Conservation (phyloP, 2,329 filamentous ascomycete genomes). For the Alternaria sp. region DNA sequence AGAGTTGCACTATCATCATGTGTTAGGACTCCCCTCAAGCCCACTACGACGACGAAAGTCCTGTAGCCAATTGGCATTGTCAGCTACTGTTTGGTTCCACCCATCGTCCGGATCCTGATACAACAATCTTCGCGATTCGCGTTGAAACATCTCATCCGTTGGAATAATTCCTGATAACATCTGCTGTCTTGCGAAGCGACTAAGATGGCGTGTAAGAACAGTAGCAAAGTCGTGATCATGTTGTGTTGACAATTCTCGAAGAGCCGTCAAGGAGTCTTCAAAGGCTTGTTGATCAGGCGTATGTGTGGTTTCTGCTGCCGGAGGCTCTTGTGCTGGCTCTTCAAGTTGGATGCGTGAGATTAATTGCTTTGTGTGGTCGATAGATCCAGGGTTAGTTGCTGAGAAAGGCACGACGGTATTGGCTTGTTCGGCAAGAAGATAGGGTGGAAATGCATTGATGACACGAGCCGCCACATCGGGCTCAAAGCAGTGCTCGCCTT, state of each 20-base stretch:
- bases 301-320: neutral
- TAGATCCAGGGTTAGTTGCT: constrained; percentile 43
- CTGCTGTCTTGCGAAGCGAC: constrained; percentile 52
- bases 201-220: constrained; percentile 53
- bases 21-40: neutral
- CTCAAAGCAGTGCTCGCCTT: constrained; percentile 59
- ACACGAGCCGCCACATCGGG: constrained; percentile 53
- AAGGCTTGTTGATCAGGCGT: neutral
- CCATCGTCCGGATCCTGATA: constrained; percentile 55
- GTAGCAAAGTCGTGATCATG: constrained; percentile 50
- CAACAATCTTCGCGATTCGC: constrained; percentile 54
- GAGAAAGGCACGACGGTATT: constrained; percentile 53
- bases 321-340: neutral
- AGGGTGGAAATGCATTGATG: constrained; percentile 56
- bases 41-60: constrained; percentile 11
- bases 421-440: constrained; percentile 54
- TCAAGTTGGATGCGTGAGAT: constrained; percentile 18
- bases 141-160: constrained; percentile 60
- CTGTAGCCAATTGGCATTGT: constrained; percentile 18
- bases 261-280: neutral
- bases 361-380: constrained; percentile 33
- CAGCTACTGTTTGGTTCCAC: constrained; percentile 52
- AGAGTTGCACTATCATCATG: constrained; percentile 5
- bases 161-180: constrained; percentile 48
- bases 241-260: constrained; percentile 14